A percentile compares a stretch with the other conserved stretches of the same genome.
Evolutionary conservation across 257 asterid genomes (phyloP).

Genomic region (Fraxinus americana): DNA sequence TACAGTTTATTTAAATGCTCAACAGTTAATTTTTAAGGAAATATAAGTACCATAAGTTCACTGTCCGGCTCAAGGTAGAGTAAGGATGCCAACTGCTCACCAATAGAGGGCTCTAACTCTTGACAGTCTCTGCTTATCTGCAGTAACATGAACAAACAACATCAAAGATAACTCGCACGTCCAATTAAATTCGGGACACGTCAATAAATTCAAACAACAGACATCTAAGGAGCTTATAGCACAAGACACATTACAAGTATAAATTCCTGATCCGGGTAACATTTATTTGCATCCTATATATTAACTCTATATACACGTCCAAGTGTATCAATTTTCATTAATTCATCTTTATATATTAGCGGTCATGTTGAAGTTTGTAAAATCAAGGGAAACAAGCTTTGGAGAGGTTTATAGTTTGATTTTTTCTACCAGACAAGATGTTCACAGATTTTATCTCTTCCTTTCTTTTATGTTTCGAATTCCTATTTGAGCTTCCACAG

Average conservation of each 20-base stretch:
- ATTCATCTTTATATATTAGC: not conserved
- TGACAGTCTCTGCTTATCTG: slow-evolving; percentile 98
- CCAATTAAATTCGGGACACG: not conserved
- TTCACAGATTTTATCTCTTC: too few species aligned
- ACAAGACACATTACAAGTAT: not conserved
- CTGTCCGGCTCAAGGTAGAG: slow-evolving; percentile 93
- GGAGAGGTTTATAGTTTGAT: not conserved
- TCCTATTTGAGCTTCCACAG: not conserved
- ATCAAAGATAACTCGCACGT: not conserved
- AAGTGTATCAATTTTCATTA: not conserved
- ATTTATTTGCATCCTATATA: not conserved
- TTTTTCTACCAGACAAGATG: not conserved
- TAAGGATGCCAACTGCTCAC: slow-evolving; percentile 82
- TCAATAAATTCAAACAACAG: not conserved
- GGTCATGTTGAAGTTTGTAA: not conserved
- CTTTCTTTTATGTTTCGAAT: not conserved
- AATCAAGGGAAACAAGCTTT: not conserved
- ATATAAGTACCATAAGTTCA: slow-evolving; percentile 76
- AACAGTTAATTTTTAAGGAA: not conserved
- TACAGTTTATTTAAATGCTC: slow-evolving; percentile 8
- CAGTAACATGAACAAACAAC: slow-evolving; percentile 32
- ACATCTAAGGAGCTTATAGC: not conserved
- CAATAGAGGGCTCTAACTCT: slow-evolving; percentile 81
- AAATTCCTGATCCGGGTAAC: not conserved
- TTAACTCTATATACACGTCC: not conserved